Conservation (phyloP, 2,329 filamentous ascomycete species). For the Fusarium temperatum region DNA sequence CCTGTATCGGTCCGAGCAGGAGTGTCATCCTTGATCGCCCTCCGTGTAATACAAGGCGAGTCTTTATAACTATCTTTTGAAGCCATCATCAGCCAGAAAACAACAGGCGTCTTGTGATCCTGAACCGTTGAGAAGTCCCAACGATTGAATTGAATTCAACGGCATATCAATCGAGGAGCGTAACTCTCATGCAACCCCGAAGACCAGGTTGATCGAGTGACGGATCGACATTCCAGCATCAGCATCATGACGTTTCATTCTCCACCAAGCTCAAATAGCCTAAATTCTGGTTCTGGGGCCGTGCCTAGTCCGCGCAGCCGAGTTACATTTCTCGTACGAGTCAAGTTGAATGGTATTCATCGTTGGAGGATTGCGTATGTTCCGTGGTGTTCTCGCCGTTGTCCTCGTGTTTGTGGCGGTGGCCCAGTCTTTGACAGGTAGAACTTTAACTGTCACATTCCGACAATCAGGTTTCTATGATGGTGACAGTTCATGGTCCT, state of each 20-base stretch:
- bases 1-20: conserved; percentile 19
- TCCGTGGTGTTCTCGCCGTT: conserved; percentile 5
- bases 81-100: not conserved
- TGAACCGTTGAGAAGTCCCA: not conserved
- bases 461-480: not conserved
- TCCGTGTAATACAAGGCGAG: conserved; percentile 11
- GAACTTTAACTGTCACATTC: conserved; percentile 17
- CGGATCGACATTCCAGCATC: conserved; percentile 1
- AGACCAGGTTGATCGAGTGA: conserved; percentile 9
- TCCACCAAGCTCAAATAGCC: conserved; percentile 18
- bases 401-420: conserved; percentile 18
- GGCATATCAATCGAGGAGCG: not conserved
- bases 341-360: not conserved
- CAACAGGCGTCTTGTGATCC: not conserved
- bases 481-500: not conserved
- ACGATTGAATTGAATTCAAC: too few relatives aligned
- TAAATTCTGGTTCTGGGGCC: conserved; percentile 8
- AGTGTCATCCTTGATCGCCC: conserved; percentile 13
- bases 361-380: not conserved
- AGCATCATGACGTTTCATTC: conserved; percentile 14
- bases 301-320: not conserved
- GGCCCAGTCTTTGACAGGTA: not conserved
- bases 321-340: not conserved
- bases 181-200: not conserved
- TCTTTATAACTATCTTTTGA: not conserved